phyloP scores from a whole-genome alignment of 1,284 basidiomycete species.

The Pulveroboletus sp. region DNA sequence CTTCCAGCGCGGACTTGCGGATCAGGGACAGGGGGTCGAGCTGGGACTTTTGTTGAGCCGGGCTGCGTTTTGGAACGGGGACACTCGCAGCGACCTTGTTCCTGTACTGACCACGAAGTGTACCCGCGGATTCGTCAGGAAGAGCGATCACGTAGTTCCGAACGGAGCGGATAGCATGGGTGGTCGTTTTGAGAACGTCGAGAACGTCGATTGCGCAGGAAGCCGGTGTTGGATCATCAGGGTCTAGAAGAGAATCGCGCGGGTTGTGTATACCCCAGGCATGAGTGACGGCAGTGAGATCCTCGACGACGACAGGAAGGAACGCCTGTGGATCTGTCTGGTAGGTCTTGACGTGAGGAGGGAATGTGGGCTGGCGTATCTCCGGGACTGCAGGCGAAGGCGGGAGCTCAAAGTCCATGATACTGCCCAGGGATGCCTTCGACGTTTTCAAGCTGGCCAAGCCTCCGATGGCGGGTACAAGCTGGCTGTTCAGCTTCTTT shows the following conservation, averaged over 20 bases:
- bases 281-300: conserved; percentile 58
- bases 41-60: conserved; percentile 31
- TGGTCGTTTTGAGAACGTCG: conserved; percentile 69
- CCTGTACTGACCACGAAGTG: conserved; percentile 52
- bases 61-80: conserved; percentile 40
- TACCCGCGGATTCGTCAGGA: conserved; percentile 66
- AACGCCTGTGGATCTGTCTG: conserved; percentile 73
- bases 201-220: conserved; percentile 54
- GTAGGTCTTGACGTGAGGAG: conserved; percentile 58
- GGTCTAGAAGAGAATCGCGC: not conserved
- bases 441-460: conserved; percentile 39
- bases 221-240: conserved; percentile 1
- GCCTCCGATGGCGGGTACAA: conserved; percentile 75
- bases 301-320: conserved; percentile 68
- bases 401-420: conserved; percentile 59
- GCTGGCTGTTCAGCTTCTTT: conserved; percentile 56
- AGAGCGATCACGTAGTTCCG: conserved; percentile 79
- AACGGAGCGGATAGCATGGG: conserved; percentile 73
- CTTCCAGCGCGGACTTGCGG: conserved; percentile 72
- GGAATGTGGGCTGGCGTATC: conserved; percentile 45
- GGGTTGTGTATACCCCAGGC: conserved; percentile 51
- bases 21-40: conserved; percentile 68
- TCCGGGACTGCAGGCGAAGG: conserved; percentile 64
- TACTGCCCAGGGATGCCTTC: conserved; percentile 42
- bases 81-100: conserved; percentile 43